Evolutionary conservation across 495 filamentous ascomycete species (phyloP).

Genomic region (Oleoguttula mirabilis): DNA sequence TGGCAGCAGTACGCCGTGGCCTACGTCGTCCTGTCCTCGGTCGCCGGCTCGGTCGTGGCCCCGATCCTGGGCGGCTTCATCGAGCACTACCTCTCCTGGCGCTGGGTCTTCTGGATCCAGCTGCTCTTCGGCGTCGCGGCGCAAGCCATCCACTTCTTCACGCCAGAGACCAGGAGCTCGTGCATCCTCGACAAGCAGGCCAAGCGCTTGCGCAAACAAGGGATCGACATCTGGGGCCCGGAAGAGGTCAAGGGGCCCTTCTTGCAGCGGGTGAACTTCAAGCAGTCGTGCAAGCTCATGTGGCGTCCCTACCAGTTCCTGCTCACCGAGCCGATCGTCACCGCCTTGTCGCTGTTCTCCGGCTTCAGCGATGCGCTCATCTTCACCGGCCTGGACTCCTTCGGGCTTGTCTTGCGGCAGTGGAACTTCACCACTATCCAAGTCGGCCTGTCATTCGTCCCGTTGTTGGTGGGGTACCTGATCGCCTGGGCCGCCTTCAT

Average conservation of each 20-base stretch:
- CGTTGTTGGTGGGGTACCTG: slow-evolving; percentile 39
- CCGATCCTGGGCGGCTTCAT: slow-evolving; percentile 71
- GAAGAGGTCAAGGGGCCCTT: slow-evolving; percentile 40
- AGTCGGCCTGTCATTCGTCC: slow-evolving; percentile 50
- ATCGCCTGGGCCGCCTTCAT: slow-evolving; percentile 52
- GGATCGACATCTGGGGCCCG: slow-evolving; percentile 34
- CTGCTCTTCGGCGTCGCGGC: slow-evolving; percentile 58
- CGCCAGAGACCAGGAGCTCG: slow-evolving; percentile 55
- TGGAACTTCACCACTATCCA: slow-evolving; percentile 47
- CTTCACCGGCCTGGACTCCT: slow-evolving; percentile 63
- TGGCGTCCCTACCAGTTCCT: slow-evolving; percentile 39
- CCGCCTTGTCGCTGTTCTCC: slow-evolving; percentile 55
- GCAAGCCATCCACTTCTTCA: slow-evolving; percentile 51
- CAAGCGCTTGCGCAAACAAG: slow-evolving; percentile 48
- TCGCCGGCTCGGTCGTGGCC: slow-evolving; percentile 61
- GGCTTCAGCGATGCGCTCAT: slow-evolving; percentile 71
- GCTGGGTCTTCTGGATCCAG: slow-evolving; percentile 55
- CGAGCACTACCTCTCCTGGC: slow-evolving; percentile 52
- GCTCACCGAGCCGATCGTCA: slow-evolving; percentile 60
- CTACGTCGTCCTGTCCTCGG: slow-evolving; percentile 63
- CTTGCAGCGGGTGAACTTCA: slow-evolving; percentile 48
- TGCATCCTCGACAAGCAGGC: slow-evolving; percentile 55
- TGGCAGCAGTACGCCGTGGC: slow-evolving; percentile 65
- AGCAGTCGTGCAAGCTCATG: slow-evolving; percentile 10
- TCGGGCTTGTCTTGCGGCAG: slow-evolving; percentile 48